Conservation (phyloP, 2,329 filamentous ascomycete species). For the Pseudocercospora ulei region DNA sequence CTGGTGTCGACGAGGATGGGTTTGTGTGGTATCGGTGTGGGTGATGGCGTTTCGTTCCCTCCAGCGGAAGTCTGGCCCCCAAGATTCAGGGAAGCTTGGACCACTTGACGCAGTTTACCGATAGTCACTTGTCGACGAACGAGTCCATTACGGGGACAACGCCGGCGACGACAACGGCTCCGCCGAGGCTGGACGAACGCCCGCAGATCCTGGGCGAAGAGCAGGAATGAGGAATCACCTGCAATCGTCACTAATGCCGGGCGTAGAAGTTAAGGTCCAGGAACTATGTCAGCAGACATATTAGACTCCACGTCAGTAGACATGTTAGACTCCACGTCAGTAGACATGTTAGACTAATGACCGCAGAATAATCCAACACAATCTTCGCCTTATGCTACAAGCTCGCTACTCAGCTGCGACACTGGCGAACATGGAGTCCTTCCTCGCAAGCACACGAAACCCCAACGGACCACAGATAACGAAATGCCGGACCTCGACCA, state of each 20-base stretch:
- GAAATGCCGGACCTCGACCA: slow-evolving; percentile 28
- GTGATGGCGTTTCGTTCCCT: slow-evolving; percentile 9
- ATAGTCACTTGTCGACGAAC: too few relatives aligned
- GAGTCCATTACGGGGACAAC: too few relatives aligned
- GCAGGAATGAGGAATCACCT: too few relatives aligned
- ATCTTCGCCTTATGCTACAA: slow-evolving; percentile 37
- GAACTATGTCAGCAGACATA: too few relatives aligned
- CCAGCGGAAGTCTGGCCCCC: too few relatives aligned
- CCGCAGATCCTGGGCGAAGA: too few relatives aligned
- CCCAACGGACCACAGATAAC: slow-evolving; percentile 31
- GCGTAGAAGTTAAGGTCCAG: slow-evolving; percentile 34
- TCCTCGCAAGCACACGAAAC: slow-evolving; percentile 21
- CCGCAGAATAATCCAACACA: slow-evolving; percentile 41
- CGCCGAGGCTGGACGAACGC: too few relatives aligned
- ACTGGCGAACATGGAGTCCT: slow-evolving; percentile 40
- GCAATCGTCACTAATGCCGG: too few relatives aligned
- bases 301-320: slow-evolving; percentile 22
- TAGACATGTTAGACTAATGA: slow-evolving; percentile 20
- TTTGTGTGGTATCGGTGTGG: slow-evolving; percentile 5
- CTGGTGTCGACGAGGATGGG: not conserved
- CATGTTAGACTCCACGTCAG: slow-evolving; percentile 26
- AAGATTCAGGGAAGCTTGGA: too few relatives aligned
- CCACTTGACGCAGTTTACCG: too few relatives aligned
- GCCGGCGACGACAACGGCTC: too few relatives aligned
- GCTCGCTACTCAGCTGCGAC: slow-evolving; percentile 42